Base-by-base conservation (phyloP, 2,329 filamentous ascomycete species). In the Nemania sp. region DNA sequence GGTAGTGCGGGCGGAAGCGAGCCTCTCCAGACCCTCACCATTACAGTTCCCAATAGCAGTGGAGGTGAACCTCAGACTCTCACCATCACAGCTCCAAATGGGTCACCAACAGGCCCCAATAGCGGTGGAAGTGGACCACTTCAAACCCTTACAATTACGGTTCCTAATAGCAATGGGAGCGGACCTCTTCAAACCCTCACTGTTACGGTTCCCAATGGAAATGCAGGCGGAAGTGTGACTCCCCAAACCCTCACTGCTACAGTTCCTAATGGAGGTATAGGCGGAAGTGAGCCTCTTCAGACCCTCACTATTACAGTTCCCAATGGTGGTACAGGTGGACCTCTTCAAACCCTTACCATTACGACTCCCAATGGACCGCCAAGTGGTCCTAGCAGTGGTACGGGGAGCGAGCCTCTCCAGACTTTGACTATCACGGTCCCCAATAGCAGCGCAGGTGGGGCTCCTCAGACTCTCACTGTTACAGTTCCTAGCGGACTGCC, bases 201-300 rank as follows among this genome's bases (percentile, higher is more conserved):
- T 26, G 18, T 64, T 2, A 61, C 62, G 1, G 49, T 54, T 35
- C 62, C 64, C 8, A 62, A 66, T 27, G 29, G 49, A 27, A 45
- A n/a, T n/a, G n/a, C n/a, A n/a, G n/a, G 56, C 24, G 32, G 15
- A 5, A 29, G 59, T 13, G 66, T 27, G 22, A 63, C 58, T 27
- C 67, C 54, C 22, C 64, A 66, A 54, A 69, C 69, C 1, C 58
- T 68, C 10, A 71, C 67, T 15, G 15, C 69, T 27, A 71, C 69
- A 8, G 52, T n/a, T 13, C 62, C 66, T 6, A 54, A 35, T 45
- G 63, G 29, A 2, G 27, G 61, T 20, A 5, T n/a, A 5, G 35
- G 54, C 49, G 64, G 24, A 22, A 61, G 29, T 1, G 52, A 65
- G 32, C 58, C 62, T 61, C 49, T 61, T 15, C 64, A 64, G 20